Conservation (phyloP, 495 filamentous ascomycete genomes). For the Neurospora cerealis region DNA sequence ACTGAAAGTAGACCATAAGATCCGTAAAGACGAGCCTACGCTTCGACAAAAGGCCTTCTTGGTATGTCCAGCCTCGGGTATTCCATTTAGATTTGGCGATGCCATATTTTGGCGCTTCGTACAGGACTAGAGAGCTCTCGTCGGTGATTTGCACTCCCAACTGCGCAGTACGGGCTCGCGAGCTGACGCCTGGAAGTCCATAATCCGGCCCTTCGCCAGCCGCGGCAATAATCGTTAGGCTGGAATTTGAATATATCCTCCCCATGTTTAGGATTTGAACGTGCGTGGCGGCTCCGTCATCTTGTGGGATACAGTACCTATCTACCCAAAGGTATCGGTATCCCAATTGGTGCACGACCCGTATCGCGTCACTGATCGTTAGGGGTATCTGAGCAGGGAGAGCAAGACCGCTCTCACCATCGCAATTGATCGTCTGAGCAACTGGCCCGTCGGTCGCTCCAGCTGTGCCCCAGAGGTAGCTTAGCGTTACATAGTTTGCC, state of each 20-base stretch:
- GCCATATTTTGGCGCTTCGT: neutral
- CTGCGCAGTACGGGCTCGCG: neutral
- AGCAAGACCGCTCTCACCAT: neutral
- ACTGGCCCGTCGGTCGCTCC: neutral
- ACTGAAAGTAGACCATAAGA: constrained; percentile 28
- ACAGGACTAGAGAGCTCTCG: neutral
- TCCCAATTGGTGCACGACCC: neutral
- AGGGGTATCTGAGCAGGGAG: neutral
- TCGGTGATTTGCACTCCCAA: neutral
- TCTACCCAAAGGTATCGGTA: constrained; percentile 17
- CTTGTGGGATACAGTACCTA: constrained; percentile 16
- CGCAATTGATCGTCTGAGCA: neutral
- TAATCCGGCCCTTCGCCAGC: constrained; percentile 11
- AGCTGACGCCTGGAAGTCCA: constrained; percentile 21
- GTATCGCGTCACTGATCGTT: neutral
- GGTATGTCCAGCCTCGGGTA: constrained; percentile 33
- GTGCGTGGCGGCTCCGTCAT: constrained; percentile 10
- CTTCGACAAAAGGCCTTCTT: constrained; percentile 26
- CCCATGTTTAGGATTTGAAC: constrained; percentile 25
- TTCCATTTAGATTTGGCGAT: constrained; percentile 19
- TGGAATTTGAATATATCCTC: constrained; percentile 22
- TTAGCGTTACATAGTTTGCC: neutral
- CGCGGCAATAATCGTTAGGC: constrained; percentile 25
- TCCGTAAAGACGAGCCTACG: constrained; percentile 14
- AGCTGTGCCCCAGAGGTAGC: neutral